Evolutionary conservation across 345 rosid species (phyloP), one percentile per base, ranked within the genome.

Genomic region (Capsella bursapastoris): DNA sequence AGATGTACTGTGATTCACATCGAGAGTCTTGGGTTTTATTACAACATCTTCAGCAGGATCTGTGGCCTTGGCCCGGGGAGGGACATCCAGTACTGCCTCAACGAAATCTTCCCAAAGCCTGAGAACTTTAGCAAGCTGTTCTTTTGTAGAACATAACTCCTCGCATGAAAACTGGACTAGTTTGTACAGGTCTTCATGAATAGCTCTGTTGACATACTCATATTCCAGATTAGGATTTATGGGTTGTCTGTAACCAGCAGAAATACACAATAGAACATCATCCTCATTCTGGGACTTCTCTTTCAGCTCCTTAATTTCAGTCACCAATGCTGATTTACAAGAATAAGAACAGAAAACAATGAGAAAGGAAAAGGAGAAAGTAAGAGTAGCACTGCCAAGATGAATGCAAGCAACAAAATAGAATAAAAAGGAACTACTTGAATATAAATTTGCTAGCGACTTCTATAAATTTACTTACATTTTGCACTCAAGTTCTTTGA

Each of bases 71-170:
- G 76, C 82, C 57, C 82, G 81, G 74, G 83, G 80, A 75, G 87
- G 84, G 82, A 90, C 71, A 67, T 92, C 89, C 74, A 94, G 73
- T 84, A 86, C 72, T 62, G 89, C 90, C 83, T 94, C 97, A 83
- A 91, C 35, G 82, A 91, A 91, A 51, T 86, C 70, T 48, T 87
- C 87, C 98, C 98, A 94, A 66, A 94, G 90, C 82, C 86, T 84
- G 88, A 90, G 86, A 74, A 88, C 89, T 87, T 91, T 91, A 73
- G 80, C 84, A 41, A 90, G 72, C 79, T 94, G 98, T 65, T 94
- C 98, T 89, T 91, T 93, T 58, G 98, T 85, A 38, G 93, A 83
- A 82, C 92, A 91, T 79, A 91, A 76, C 80, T 94, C 98, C 86
- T 89, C 90, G 71, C 93, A 90, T 58, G 98, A 94, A 85, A 91